Conservation (phyloP, 208 protist species). For the Trypanosoma grayi region DNA sequence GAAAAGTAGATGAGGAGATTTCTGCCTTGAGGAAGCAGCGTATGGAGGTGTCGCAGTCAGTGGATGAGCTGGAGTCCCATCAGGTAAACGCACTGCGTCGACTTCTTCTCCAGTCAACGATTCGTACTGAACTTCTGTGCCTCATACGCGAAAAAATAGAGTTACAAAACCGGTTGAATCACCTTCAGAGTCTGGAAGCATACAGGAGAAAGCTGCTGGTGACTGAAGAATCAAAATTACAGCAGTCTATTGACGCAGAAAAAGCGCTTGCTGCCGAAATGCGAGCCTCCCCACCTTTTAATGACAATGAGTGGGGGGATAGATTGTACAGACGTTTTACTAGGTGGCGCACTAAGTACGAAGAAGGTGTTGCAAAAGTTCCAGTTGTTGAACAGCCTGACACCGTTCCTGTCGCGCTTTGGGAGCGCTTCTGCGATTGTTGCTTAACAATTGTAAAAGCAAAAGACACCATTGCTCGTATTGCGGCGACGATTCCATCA, state of each 20-base stretch:
- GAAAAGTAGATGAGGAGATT: constrained; percentile 53
- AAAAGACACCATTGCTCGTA: constrained; percentile 28
- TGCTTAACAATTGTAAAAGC: constrained; percentile 37
- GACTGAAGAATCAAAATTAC: constrained; percentile 25
- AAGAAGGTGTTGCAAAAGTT: constrained; percentile 40
- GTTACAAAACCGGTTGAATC: constrained; percentile 27
- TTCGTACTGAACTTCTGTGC: constrained; percentile 26
- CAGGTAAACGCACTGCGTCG: constrained; percentile 67
- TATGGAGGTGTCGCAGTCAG: constrained; percentile 36
- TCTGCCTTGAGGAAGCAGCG: constrained; percentile 36
- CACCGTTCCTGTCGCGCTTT: constrained; percentile 41
- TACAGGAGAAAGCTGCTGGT: constrained; percentile 30
- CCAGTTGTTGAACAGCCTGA: constrained; percentile 35
- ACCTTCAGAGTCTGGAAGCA: constrained; percentile 31
- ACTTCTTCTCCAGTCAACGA: constrained; percentile 35
- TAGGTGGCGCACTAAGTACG: constrained; percentile 65
- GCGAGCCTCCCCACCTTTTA: constrained; percentile 50
- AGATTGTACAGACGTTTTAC: constrained; percentile 70
- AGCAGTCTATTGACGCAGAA: constrained; percentile 41
- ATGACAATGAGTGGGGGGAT: constrained; percentile 49
- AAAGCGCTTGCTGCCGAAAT: constrained; percentile 28
- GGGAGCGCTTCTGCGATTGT: constrained; percentile 60
- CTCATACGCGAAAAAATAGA: constrained; percentile 23
- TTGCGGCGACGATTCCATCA: constrained; percentile 27
- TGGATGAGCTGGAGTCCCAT: constrained; percentile 70